Percentiles rank a stretch among this genome's conserved stretches.
These are phyloP conservation scores for Candida labiduridarum DNA, from an alignment of 1,139 yeast species.

Conservation along the genomic window DNA sequence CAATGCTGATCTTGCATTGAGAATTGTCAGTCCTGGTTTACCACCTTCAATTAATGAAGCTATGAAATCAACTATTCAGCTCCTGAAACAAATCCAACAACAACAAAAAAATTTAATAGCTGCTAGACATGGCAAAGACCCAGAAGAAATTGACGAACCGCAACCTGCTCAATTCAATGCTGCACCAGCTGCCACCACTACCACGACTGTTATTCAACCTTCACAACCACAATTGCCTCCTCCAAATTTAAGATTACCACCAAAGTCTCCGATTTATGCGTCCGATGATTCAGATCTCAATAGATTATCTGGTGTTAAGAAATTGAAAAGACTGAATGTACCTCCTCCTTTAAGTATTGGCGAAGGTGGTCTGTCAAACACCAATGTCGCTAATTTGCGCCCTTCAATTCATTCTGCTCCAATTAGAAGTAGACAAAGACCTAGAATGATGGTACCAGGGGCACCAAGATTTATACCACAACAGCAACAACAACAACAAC, in stretches of 20 bases:
- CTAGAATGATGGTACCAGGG: constrained; percentile 7
- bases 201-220: constrained; percentile 1
- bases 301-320: constrained; percentile 14
- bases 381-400: constrained; percentile 12
- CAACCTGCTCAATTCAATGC: background rate
- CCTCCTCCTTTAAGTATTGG: constrained; percentile 46
- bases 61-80: constrained; percentile 49
- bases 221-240: constrained; percentile 5
- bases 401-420: constrained; percentile 52
- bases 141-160: constrained; percentile 12
- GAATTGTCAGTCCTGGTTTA: constrained; percentile 52
- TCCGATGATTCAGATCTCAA: constrained; percentile 16
- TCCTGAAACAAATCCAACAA: constrained; percentile 48
- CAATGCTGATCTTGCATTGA: constrained; percentile 33
- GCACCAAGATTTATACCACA: constrained; percentile 6
- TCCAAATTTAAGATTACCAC: background rate
- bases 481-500: constrained; percentile 7
- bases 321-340: constrained; percentile 45
- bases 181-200: background rate
- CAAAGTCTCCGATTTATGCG: constrained; percentile 15
- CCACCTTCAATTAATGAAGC: constrained; percentile 48
- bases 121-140: constrained; percentile 26
- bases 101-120: constrained; percentile 53
- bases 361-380: background rate
- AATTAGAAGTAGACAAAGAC: constrained; percentile 23